A percentile compares a stretch with the other conserved stretches of the same genome.
Evolutionary conservation across 805 yeast genomes (phyloP).

Genomic region (Nakazawaea pomicola): DNA sequence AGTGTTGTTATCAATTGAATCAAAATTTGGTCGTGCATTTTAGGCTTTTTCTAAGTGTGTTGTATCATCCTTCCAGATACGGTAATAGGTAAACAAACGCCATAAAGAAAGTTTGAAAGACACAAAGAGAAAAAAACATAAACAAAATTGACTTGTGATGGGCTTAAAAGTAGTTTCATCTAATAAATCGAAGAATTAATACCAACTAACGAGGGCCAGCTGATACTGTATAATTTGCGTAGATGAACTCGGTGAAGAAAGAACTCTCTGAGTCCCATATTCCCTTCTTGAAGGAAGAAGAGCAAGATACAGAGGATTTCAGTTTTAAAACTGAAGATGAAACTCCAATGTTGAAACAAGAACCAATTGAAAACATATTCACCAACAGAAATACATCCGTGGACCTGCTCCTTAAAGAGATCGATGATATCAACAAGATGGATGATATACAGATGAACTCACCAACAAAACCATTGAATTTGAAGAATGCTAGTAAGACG

Average conservation of each 20-base stretch:
- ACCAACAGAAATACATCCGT: constrained; percentile 30
- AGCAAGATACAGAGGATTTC: background rate
- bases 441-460: constrained; percentile 2
- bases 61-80: no score
- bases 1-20: no score
- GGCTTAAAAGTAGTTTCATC: background rate
- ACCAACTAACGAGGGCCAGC: no score
- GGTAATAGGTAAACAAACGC: constrained; percentile 3
- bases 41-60: no score
- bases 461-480: constrained; percentile 24
- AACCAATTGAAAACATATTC: constrained; percentile 16
- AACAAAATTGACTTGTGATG: background rate
- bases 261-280: constrained; percentile 3
- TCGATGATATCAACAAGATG: constrained; percentile 4
- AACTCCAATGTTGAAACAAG: background rate
- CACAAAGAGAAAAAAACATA: background rate
- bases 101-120: background rate
- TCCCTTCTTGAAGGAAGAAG: background rate
- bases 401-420: constrained; percentile 32
- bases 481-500: constrained; percentile 16
- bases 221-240: no score
- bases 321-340: constrained; percentile 3
- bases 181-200: no score
- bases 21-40: constrained; percentile 1
- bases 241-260: constrained; percentile 3